phyloP scores from a whole-genome alignment of 164 flowering plant species.

The Vitis riparia region DNA sequence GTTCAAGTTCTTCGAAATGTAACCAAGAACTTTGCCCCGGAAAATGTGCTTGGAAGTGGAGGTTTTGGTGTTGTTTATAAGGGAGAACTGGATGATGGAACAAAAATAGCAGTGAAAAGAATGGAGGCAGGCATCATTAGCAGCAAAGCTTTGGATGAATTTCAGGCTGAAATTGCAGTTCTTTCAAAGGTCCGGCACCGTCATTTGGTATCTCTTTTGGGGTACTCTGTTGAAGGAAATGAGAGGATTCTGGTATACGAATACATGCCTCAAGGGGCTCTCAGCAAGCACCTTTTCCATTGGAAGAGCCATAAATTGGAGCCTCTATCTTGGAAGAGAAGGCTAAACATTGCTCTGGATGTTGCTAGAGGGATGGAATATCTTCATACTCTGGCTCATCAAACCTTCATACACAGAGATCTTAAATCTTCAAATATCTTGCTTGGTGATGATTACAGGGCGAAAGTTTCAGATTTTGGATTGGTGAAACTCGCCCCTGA shows the following conservation, averaged over 20 bases:
- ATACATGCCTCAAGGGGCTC: slow-evolving; percentile 71
- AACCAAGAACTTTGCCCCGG: slow-evolving; percentile 58
- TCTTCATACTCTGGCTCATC: slow-evolving; percentile 65
- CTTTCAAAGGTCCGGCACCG: slow-evolving; percentile 75
- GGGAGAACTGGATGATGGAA: slow-evolving; percentile 68
- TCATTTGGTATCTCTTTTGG: slow-evolving; percentile 64
- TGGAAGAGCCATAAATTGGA: slow-evolving; percentile 56
- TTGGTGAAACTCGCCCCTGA: slow-evolving; percentile 69
- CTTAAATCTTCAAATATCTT: slow-evolving; percentile 69
- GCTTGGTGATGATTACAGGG: slow-evolving; percentile 66
- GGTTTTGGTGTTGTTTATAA: slow-evolving; percentile 74
- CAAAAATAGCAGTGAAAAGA: slow-evolving; percentile 70
- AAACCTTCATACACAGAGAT: slow-evolving; percentile 69
- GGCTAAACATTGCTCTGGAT: slow-evolving; percentile 67
- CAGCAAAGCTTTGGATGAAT: slow-evolving; percentile 60
- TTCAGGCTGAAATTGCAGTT: slow-evolving; percentile 66
- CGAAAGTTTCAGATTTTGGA: slow-evolving; percentile 73
- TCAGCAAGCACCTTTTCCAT: slow-evolving; percentile 61
- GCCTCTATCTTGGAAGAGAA: slow-evolving; percentile 67
- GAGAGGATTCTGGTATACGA: slow-evolving; percentile 68
- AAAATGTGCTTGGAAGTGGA: slow-evolving; percentile 72
- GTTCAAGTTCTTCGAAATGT: slow-evolving; percentile 64
- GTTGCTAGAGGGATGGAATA: slow-evolving; percentile 75
- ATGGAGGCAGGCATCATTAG: slow-evolving; percentile 60
- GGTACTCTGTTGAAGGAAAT: slow-evolving; percentile 52